Conservation (phyloP, 1,284 basidiomycete genomes). For the Ganoderma resinaceum region DNA sequence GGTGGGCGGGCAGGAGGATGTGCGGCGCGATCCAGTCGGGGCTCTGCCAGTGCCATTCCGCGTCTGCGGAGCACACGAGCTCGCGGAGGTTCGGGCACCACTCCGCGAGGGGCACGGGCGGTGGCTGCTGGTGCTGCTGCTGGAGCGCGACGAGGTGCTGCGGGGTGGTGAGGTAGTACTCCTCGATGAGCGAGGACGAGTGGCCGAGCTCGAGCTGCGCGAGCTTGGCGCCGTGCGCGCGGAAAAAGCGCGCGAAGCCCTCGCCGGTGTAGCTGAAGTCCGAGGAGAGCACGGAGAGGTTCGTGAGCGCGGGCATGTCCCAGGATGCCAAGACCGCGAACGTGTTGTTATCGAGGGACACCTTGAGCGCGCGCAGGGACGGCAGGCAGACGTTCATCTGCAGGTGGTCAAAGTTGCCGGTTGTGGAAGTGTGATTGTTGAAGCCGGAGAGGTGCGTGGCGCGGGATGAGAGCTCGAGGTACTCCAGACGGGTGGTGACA, state of each 20-base stretch:
- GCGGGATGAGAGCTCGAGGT: slow-evolving; percentile 63
- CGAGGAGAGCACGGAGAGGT: slow-evolving; percentile 70
- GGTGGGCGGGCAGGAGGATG: slow-evolving; percentile 68
- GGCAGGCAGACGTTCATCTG: slow-evolving; percentile 52
- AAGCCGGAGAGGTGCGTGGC: slow-evolving; percentile 39
- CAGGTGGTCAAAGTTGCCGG: slow-evolving; percentile 34
- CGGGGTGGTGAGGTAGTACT: slow-evolving; percentile 62
- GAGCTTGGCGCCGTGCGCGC: slow-evolving; percentile 65
- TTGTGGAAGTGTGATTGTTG: slow-evolving; percentile 33
- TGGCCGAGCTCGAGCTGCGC: slow-evolving; percentile 75
- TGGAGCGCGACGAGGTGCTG: slow-evolving; percentile 41
- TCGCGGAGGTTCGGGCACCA: slow-evolving; percentile 72
- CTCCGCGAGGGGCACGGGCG: slow-evolving; percentile 55
- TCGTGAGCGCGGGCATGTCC: slow-evolving; percentile 64
- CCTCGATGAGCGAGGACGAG: slow-evolving; percentile 66
- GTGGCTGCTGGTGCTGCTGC: slow-evolving; percentile 32
- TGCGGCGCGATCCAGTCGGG: slow-evolving; percentile 85
- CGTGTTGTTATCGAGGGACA: slow-evolving; percentile 72
- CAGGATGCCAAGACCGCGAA: slow-evolving; percentile 66
- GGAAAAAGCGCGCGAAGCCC: slow-evolving; percentile 71
- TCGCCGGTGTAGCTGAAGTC: slow-evolving; percentile 70
- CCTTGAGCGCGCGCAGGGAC: slow-evolving; percentile 67
- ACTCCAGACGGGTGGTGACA: slow-evolving; percentile 55
- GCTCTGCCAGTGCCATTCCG: slow-evolving; percentile 79
- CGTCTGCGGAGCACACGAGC: slow-evolving; percentile 76